phyloP scores from a whole-genome alignment of 177 flowering plant species.

The Vitis hybrid region DNA sequence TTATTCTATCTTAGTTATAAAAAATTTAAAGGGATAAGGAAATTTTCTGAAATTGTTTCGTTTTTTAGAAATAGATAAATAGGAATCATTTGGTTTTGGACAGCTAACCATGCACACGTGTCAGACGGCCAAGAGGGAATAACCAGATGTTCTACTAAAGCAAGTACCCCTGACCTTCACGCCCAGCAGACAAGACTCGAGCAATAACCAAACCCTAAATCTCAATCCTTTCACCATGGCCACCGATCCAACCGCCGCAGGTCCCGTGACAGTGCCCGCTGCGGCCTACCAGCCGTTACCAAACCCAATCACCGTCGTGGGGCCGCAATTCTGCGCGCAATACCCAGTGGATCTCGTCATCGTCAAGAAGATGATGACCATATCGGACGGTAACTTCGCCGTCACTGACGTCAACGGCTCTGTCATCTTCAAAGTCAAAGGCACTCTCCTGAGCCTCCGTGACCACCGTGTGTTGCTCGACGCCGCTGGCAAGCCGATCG shows the following conservation, averaged over 20 bases:
- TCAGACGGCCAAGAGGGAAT: too few species aligned
- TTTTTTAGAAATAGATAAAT: too few species aligned
- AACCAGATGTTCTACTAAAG: too few species aligned
- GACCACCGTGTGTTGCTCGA: slow-evolving; percentile 49
- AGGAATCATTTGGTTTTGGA: too few species aligned
- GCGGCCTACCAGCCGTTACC: background rate
- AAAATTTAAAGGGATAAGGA: too few species aligned
- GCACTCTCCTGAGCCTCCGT: slow-evolving; percentile 36
- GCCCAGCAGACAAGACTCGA: too few species aligned
- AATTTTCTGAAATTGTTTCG: too few species aligned
- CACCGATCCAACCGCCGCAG: background rate
- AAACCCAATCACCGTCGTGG: slow-evolving; percentile 26
- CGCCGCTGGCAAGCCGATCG: slow-evolving; percentile 44
- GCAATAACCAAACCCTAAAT: too few species aligned
- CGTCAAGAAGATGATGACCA: slow-evolving; percentile 30
- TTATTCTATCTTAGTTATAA: too few species aligned
- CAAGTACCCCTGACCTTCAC: too few species aligned
- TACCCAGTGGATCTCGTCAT: slow-evolving; percentile 53
- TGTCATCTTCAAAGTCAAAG: slow-evolving; percentile 48
- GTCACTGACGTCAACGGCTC: slow-evolving; percentile 52
- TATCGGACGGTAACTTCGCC: slow-evolving; percentile 42
- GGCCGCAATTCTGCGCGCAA: slow-evolving; percentile 41
- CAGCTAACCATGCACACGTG: too few species aligned
- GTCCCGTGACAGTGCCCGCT: background rate
- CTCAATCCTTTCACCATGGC: too few species aligned